Percentiles rank a stretch among this genome's conserved stretches.
Conservation (phyloP, 2,329 filamentous ascomycete genomes). For the Ambrosiella cleistominuta region DNA sequence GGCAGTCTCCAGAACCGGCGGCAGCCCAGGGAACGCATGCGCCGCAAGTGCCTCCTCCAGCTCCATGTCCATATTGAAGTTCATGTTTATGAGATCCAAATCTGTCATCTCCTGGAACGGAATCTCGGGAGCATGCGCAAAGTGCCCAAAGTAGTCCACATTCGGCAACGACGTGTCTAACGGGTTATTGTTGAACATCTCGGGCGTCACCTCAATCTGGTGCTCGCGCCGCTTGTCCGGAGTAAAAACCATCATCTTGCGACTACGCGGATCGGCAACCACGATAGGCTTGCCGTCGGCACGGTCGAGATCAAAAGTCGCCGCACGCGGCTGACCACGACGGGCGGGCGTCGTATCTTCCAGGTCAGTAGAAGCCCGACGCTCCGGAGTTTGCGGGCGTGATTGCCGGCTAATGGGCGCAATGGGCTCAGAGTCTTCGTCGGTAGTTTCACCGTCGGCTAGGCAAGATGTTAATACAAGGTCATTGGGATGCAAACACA, state of each 20-base stretch:
- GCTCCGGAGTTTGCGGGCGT: constrained; percentile 22
- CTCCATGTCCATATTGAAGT: neutral
- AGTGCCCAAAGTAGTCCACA: constrained; percentile 48
- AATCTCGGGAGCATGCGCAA: neutral
- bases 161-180: constrained; percentile 17
- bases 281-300: constrained; percentile 40
- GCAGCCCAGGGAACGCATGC: constrained; percentile 14
- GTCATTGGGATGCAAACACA: neutral
- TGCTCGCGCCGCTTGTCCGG: constrained; percentile 26
- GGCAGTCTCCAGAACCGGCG: constrained; percentile 31
- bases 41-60: neutral
- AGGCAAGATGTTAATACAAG: constrained; percentile 13
- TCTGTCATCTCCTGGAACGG: neutral
- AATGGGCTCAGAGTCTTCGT: constrained; percentile 36
- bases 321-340: constrained; percentile 35
- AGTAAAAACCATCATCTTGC: constrained; percentile 48
- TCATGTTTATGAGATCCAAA: too few relatives aligned
- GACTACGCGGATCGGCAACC: constrained; percentile 37
- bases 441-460: constrained; percentile 46
- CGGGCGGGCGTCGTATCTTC: constrained; percentile 1
- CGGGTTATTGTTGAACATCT: constrained; percentile 32
- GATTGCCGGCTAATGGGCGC: constrained; percentile 24
- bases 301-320: constrained; percentile 36
- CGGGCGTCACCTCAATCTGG: constrained; percentile 35
- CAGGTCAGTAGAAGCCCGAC: constrained; percentile 22